Evolutionary conservation across 2,329 filamentous ascomycete species (phyloP).

Genomic region (Chaetomium sp.): DNA sequence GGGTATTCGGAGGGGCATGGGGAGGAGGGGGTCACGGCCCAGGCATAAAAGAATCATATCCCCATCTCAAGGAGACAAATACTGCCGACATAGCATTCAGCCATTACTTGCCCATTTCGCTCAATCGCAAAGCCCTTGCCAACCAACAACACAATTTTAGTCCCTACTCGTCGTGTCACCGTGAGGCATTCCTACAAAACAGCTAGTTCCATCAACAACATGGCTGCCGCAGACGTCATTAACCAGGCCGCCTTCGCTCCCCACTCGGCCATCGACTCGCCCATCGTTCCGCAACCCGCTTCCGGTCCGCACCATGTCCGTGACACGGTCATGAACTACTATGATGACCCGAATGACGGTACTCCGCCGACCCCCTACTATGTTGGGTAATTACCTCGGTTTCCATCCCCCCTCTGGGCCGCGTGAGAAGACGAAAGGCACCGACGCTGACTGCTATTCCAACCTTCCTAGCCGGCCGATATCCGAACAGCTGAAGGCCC

Average conservation of each 20-base stretch:
- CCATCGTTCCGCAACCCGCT: neutral
- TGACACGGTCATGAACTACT: slow-evolving; percentile 26
- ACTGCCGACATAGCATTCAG: no score
- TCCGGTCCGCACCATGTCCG: slow-evolving; percentile 16
- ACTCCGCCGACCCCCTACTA: slow-evolving; percentile 21
- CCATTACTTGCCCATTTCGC: no score
- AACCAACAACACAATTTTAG: neutral
- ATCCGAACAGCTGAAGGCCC: neutral
- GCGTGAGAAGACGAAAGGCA: neutral
- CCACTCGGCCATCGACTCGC: neutral
- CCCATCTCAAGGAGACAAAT: no score
- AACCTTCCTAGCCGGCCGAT: neutral
- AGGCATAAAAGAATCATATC: no score
- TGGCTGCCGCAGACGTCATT: slow-evolving; percentile 14
- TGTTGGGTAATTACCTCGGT: slow-evolving; percentile 10
- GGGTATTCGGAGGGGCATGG: no score
- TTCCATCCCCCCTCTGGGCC: neutral
- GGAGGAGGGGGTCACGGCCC: no score
- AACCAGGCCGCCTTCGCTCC: neutral
- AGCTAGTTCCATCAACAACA: neutral
- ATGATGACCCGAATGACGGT: slow-evolving; percentile 25
- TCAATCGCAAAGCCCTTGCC: neutral
- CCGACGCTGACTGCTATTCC: neutral
- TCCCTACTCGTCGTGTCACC: neutral
- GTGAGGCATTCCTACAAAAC: neutral